Evolutionary conservation across 2,329 filamentous ascomycete species (phyloP).

Genomic region (Emydomyces testavorans): DNA sequence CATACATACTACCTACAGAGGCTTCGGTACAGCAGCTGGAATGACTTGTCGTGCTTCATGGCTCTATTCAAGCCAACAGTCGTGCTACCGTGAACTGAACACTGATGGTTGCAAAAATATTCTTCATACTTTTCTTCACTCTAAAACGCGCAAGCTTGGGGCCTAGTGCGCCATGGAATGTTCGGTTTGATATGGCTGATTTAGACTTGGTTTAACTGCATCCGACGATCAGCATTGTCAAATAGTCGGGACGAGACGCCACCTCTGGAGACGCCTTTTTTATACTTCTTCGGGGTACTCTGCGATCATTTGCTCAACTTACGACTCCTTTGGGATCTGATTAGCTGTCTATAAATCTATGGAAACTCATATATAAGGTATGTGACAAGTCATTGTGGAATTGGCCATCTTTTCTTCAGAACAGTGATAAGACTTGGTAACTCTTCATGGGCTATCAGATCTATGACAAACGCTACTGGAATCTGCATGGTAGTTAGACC

Average conservation of each 20-base stretch:
- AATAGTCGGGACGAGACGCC: neutral
- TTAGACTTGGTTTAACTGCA: neutral
- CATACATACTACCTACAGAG: neutral
- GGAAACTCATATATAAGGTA: too few relatives aligned
- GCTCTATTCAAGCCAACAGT: neutral
- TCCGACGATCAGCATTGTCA: neutral
- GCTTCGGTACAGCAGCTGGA: neutral
- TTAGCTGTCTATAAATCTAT: too few relatives aligned
- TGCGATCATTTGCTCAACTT: too few relatives aligned
- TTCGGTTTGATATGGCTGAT: too few relatives aligned
- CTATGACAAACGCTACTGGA: constrained; percentile 9
- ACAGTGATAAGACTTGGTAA: too few relatives aligned
- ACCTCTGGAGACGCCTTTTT: neutral
- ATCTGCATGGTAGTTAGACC: neutral
- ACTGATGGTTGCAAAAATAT: neutral
- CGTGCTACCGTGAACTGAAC: neutral
- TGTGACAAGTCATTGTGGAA: too few relatives aligned
- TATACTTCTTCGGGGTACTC: neutral
- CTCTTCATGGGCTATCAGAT: too few relatives aligned
- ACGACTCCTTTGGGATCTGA: too few relatives aligned
- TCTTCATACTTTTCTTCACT: neutral
- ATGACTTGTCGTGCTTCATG: too few relatives aligned
- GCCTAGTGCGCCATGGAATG: neutral
- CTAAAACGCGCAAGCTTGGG: constrained; percentile 2
- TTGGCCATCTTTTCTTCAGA: too few relatives aligned